phyloP scores from a whole-genome alignment of 1,284 basidiomycete genomes.

The Heimioporus punctisporus region DNA sequence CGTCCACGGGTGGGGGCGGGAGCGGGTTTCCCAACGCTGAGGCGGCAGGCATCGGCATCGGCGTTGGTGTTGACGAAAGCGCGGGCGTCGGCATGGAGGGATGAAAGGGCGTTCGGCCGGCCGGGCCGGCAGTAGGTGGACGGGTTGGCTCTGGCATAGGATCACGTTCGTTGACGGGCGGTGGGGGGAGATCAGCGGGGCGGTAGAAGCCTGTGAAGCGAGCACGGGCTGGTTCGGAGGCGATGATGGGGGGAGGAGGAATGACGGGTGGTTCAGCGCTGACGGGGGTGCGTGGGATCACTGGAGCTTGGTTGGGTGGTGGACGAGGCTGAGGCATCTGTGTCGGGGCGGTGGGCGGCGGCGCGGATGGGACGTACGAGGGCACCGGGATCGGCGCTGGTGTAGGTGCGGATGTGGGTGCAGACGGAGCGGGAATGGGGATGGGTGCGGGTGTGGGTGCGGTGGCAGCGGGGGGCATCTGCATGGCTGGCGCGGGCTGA shows the following conservation, averaged over 20 bases:
- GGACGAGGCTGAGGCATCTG: conserved; percentile 26
- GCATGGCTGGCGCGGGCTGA: conserved; percentile 8
- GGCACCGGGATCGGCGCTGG: background rate
- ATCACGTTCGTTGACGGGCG: conserved; percentile 1
- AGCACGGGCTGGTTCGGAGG: conserved; percentile 15
- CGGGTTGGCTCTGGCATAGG: conserved; percentile 1
- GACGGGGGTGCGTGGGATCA: conserved; percentile 18
- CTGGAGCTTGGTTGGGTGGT: background rate
- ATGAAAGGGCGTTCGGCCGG: conserved; percentile 14
- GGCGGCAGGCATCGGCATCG: conserved; percentile 5
- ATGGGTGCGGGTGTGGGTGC: background rate
- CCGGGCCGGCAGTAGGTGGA: conserved; percentile 13
- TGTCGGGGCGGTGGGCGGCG: background rate
- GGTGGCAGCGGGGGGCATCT: conserved; percentile 20
- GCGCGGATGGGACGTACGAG: background rate
- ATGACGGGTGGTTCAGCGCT: conserved; percentile 18
- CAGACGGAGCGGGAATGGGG: background rate
- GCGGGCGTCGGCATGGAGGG: conserved; percentile 8
- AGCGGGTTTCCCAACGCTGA: conserved; percentile 43
- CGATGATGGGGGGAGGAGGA: conserved; percentile 20
- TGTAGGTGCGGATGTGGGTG: background rate
- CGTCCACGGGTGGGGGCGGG: conserved; percentile 49
- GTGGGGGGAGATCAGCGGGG: conserved; percentile 10
- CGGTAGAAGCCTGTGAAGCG: conserved; percentile 34
- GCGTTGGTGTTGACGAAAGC: conserved; percentile 6